Evolutionary conservation across 257 asterid species (phyloP).

Genomic region (Knoxia roxburghii): DNA sequence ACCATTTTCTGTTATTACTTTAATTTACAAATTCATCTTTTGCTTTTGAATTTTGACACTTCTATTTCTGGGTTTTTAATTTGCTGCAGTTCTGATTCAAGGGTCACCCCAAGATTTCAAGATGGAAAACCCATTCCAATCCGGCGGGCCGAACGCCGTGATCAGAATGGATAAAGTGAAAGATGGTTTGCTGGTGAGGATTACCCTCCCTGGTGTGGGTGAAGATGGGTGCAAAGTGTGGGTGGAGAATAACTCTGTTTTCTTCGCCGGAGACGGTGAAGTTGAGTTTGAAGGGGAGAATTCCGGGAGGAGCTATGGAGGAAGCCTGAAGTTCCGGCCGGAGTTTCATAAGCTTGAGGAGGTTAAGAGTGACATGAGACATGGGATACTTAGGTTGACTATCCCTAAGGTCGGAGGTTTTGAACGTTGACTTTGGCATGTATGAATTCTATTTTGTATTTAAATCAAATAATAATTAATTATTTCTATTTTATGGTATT

Average conservation of each 20-base stretch:
- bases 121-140: constrained; percentile 35
- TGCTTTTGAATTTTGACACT: neutral
- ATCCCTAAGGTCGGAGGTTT: constrained; percentile 23
- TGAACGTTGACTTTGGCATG: neutral
- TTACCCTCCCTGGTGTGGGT: constrained; percentile 24
- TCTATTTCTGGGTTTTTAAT: neutral
- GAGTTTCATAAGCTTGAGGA: constrained; percentile 1
- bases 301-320: constrained; percentile 21
- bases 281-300: constrained; percentile 15
- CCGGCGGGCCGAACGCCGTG: constrained; percentile 22
- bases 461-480: too few species aligned
- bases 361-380: constrained; percentile 19
- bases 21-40: neutral
- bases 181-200: constrained; percentile 21
- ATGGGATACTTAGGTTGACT: constrained; percentile 22
- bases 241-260: constrained; percentile 23
- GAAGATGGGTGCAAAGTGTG: constrained; percentile 26
- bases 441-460: too few species aligned
- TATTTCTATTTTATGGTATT: too few species aligned
- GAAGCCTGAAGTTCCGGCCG: constrained; percentile 16
- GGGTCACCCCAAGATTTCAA: constrained; percentile 19
- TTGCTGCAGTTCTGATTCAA: neutral
- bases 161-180: constrained; percentile 18
- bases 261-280: constrained; percentile 21
- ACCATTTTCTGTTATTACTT: neutral